Percentiles rank a stretch among this genome's conserved stretches.
These are phyloP conservation scores for Neonectria punicea DNA, from an alignment of 2,329 filamentous ascomycete species.

Conservation along the genomic window DNA sequence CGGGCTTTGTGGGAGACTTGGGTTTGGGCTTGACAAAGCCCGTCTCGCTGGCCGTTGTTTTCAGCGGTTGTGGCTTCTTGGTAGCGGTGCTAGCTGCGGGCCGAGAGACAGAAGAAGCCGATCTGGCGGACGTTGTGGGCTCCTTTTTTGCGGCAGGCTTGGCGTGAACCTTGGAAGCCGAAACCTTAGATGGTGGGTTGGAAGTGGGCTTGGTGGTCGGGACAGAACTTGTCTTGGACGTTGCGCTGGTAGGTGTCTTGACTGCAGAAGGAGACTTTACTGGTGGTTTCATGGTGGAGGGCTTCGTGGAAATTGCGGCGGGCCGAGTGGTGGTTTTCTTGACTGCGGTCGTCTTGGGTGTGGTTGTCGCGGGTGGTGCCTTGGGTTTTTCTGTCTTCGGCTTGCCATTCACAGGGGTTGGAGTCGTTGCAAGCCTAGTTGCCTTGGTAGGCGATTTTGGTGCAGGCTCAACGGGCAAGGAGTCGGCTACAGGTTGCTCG, in stretches of 20 bases:
- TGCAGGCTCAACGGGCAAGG: conserved; percentile 25
- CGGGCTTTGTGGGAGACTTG: conserved; percentile 76
- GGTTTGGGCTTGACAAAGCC: conserved; percentile 68
- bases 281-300: conserved; percentile 29
- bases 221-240: conserved; percentile 45
- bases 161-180: conserved; percentile 40
- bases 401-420: conserved; percentile 36
- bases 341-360: conserved; percentile 22
- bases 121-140: conserved; percentile 38
- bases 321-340: conserved; percentile 40
- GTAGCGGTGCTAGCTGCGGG: conserved; percentile 46
- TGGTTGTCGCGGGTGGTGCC: conserved; percentile 25
- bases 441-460: conserved; percentile 30
- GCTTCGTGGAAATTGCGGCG: conserved; percentile 39
- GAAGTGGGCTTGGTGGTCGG: conserved; percentile 26
- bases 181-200: conserved; percentile 40
- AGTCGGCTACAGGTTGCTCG: conserved; percentile 9
- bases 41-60: conserved; percentile 52
- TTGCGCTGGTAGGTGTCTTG: conserved; percentile 39
- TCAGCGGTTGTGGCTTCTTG: conserved; percentile 58
- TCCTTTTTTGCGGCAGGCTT: conserved; percentile 49
- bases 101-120: conserved; percentile 41
- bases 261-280: conserved; percentile 36
- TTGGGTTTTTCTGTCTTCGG: conserved; percentile 40
- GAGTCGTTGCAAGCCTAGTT: conserved; percentile 20